Conservation (phyloP, 176 grass and related monocot species). For the Alloteropsis semialata region DNA sequence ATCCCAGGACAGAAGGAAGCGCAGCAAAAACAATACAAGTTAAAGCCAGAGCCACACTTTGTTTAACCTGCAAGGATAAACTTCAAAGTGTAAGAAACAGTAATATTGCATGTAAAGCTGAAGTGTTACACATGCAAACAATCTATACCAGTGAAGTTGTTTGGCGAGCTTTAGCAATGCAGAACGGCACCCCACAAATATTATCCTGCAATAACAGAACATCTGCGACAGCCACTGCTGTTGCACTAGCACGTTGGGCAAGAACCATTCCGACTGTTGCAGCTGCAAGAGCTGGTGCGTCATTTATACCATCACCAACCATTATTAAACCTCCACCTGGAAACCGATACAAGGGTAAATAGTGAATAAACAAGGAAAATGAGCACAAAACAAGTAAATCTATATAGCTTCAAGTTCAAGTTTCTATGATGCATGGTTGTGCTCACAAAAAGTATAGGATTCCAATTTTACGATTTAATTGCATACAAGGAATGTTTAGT, state of each 20-base stretch:
- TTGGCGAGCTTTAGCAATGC: constrained; percentile 91
- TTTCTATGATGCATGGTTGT: neutral
- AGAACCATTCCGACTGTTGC: constrained; percentile 93
- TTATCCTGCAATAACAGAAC: constrained; percentile 89
- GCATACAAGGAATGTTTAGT: neutral
- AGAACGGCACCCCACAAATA: constrained; percentile 82
- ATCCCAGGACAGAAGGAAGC: constrained; percentile 94
- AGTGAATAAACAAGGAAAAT: constrained; percentile 4
- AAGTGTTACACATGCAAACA: neutral
- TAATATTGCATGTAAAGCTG: constrained; percentile 23
- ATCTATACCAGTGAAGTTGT: constrained; percentile 76
- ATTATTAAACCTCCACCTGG: constrained; percentile 94
- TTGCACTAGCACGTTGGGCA: constrained; percentile 89
- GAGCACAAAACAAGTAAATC: neutral
- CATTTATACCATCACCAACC: constrained; percentile 99
- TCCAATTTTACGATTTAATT: neutral
- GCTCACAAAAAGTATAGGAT: neutral
- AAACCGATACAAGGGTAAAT: constrained; percentile 11
- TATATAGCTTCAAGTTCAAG: neutral
- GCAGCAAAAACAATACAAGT: constrained; percentile 88
- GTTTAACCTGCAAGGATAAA: constrained; percentile 86
- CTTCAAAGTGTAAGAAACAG: constrained; percentile 19
- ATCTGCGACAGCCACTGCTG: constrained; percentile 91
- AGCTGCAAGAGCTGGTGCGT: constrained; percentile 93
- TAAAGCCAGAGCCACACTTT: constrained; percentile 97